Evolutionary conservation across 495 filamentous ascomycete genomes (phyloP).

Genomic region (Neurospora tetrasperma): DNA sequence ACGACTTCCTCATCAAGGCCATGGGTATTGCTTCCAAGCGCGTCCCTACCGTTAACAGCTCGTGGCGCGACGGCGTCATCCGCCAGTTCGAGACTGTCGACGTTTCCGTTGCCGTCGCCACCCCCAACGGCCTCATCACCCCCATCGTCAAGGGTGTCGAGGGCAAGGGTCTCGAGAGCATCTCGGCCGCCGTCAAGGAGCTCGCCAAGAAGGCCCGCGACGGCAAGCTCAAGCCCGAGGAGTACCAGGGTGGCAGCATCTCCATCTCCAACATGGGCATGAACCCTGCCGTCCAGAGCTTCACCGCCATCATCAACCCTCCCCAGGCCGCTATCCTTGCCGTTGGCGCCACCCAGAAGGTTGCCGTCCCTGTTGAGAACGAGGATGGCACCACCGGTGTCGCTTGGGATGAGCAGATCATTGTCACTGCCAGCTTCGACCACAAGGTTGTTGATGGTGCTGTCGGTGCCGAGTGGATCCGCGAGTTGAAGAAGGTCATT

Average conservation of each 20-base stretch:
- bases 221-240: constrained; percentile 97
- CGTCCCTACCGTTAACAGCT: constrained; percentile 91
- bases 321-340: constrained; percentile 95
- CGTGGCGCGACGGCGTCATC: constrained; percentile 83
- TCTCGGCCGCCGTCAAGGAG: constrained; percentile 84
- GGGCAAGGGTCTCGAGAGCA: constrained; percentile 70
- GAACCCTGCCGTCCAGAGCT: constrained; percentile 92
- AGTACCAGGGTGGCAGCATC: constrained; percentile 98
- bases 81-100: constrained; percentile 88
- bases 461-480: constrained; percentile 94
- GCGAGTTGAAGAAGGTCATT: constrained; percentile 91
- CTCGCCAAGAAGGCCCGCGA: constrained; percentile 92
- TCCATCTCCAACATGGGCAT: constrained; percentile 99
- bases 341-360: constrained; percentile 89
- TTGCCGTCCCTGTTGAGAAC: constrained; percentile 75
- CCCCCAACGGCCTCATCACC: constrained; percentile 89
- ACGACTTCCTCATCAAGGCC: constrained; percentile 99
- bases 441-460: constrained; percentile 87
- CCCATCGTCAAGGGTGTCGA: constrained; percentile 88
- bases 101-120: constrained; percentile 89
- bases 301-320: constrained; percentile 99
- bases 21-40: constrained; percentile 79
- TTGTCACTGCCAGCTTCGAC: constrained; percentile 90
- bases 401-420: constrained; percentile 95
- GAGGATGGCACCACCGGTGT: constrained; percentile 66